Evolutionary conservation across 129 eudicot species (phyloP).

Genomic region (Pittosporum tobira): DNA sequence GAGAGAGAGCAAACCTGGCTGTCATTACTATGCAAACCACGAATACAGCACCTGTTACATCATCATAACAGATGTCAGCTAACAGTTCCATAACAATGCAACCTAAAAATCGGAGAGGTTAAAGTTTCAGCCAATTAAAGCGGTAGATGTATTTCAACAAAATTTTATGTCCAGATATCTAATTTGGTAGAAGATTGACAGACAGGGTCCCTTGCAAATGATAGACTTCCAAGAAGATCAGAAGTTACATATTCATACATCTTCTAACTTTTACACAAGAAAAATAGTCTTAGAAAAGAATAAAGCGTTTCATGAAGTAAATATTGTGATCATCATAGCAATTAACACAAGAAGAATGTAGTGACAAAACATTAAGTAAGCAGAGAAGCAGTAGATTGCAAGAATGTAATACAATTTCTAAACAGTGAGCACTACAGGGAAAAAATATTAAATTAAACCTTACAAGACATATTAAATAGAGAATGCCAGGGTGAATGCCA

Average conservation of each 20-base stretch:
- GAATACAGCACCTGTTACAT: slow-evolving; percentile 50
- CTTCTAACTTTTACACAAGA: neutral
- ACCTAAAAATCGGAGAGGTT: too few species aligned
- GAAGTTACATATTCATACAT: neutral
- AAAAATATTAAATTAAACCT: too few species aligned
- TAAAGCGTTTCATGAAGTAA: neutral
- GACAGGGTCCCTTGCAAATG: neutral
- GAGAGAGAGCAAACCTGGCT: slow-evolving; percentile 35
- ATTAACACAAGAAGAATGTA: too few species aligned
- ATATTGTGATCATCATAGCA: too few species aligned
- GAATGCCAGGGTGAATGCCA: too few species aligned
- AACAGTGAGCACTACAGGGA: too few species aligned
- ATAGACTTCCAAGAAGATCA: neutral
- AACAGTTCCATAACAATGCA: slow-evolving; percentile 1
- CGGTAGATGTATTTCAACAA: neutral
- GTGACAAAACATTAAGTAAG: too few species aligned
- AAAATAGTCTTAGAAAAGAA: neutral
- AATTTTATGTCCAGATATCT: too few species aligned
- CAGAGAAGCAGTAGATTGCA: too few species aligned
- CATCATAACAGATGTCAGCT: neutral
- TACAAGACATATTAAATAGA: too few species aligned
- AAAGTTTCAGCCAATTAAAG: neutral
- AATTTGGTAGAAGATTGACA: too few species aligned
- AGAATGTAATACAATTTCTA: too few species aligned
- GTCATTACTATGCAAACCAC: slow-evolving; percentile 48